These are phyloP conservation scores for Sporothrix euskadiensis DNA, from an alignment of 2,329 filamentous ascomycete species.

Conservation along the genomic window DNA sequence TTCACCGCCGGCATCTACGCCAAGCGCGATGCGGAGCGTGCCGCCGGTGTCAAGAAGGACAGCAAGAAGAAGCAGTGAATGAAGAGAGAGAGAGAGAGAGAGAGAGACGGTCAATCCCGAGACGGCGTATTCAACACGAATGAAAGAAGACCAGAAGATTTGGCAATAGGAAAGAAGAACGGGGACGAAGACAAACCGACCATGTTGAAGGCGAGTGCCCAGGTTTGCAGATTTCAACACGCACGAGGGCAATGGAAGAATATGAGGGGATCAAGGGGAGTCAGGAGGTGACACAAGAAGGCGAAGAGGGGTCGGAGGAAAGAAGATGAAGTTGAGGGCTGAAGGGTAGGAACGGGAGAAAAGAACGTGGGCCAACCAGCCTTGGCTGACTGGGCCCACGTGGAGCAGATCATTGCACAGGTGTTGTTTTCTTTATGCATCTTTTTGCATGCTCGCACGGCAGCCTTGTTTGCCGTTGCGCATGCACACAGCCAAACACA, in stretches of 20 bases:
- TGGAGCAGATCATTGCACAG: conserved; percentile 15
- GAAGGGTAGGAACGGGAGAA: background rate
- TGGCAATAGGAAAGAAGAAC: background rate
- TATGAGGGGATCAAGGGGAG: background rate
- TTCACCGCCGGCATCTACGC: conserved; percentile 93
- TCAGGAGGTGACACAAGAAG: background rate
- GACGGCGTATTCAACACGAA: conserved; percentile 27
- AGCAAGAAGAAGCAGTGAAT: conserved; percentile 56
- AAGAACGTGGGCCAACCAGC: background rate
- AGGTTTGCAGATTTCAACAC: conserved; percentile 30
- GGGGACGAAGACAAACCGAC: background rate
- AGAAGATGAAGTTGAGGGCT: background rate
- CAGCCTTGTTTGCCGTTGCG: background rate
- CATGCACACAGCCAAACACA: conserved; percentile 13
- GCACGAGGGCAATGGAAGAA: conserved; percentile 19
- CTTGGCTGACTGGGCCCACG: background rate
- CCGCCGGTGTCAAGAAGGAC: conserved; percentile 42
- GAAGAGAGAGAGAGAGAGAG: conserved; percentile 7
- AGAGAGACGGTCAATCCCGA: background rate
- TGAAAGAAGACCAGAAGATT: background rate
- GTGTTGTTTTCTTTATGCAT: conserved; percentile 22
- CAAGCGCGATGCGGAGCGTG: conserved; percentile 68
- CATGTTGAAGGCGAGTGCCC: conserved; percentile 22
- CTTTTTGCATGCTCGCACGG: background rate
- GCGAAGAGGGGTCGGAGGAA: background rate